A percentile compares a stretch with the other conserved stretches of the same genome.
Evolutionary conservation across 768 basidiomycete genomes (phyloP).

Genomic region (Kwoniella newhampshirensis): DNA sequence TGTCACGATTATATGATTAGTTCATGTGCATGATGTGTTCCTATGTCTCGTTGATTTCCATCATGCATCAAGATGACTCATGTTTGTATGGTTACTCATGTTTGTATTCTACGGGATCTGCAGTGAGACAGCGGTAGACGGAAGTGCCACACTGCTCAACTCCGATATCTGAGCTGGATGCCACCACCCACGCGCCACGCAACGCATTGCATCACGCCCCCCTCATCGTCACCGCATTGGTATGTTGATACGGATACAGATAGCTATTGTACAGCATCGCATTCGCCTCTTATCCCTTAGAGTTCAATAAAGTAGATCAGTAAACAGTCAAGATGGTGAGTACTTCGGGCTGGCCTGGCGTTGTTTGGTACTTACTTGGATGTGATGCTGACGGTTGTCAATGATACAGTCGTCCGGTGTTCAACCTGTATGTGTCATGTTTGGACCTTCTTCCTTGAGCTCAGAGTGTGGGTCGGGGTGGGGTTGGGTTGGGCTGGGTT

Average conservation of each 20-base stretch:
- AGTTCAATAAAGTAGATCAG: background rate
- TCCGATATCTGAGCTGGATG: slow-evolving; percentile 3
- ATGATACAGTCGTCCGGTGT: slow-evolving; percentile 50
- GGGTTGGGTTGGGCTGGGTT: background rate
- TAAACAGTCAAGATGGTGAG: too few relatives aligned
- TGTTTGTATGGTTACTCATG: background rate
- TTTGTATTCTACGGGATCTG: too few relatives aligned
- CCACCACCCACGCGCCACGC: slow-evolving; percentile 7
- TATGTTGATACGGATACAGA: background rate
- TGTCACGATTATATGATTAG: too few relatives aligned
- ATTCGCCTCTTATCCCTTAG: background rate
- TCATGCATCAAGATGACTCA: too few relatives aligned
- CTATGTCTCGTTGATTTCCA: too few relatives aligned
- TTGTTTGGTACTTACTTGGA: slow-evolving; percentile 8
- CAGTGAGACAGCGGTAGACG: too few relatives aligned
- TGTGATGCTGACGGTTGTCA: too few relatives aligned
- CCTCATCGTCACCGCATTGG: slow-evolving; percentile 11
- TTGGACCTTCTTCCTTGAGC: background rate
- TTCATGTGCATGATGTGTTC: background rate
- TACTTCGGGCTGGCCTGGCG: background rate
- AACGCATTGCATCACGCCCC: background rate
- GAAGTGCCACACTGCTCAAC: slow-evolving; percentile 22
- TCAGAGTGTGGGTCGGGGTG: background rate
- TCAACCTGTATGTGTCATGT: slow-evolving; percentile 41
- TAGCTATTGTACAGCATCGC: background rate